Evolutionary conservation across 305 asterid species (phyloP).

Genomic region (Fraxinus greggii): DNA sequence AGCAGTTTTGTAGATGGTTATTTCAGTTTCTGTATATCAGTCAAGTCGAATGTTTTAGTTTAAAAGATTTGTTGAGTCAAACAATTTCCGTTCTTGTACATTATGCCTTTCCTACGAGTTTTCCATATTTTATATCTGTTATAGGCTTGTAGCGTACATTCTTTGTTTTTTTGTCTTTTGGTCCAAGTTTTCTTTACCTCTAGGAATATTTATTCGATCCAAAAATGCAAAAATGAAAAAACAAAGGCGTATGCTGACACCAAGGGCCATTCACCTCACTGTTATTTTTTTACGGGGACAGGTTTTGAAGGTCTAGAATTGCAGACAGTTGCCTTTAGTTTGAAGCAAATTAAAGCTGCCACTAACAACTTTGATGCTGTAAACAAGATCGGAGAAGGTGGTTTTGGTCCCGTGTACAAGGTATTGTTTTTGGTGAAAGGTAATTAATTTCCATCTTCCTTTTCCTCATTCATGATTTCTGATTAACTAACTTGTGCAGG

Average conservation of each 20-base stretch:
- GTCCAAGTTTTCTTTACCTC: constrained; percentile 32
- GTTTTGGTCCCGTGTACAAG: constrained; percentile 94
- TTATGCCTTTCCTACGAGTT: neutral
- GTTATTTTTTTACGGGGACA: constrained; percentile 23
- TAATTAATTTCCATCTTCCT: neutral
- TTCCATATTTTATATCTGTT: neutral
- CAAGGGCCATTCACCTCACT: neutral
- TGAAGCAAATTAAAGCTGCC: constrained; percentile 78
- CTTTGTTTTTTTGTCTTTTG: neutral
- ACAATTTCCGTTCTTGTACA: neutral
- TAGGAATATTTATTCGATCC: constrained; percentile 28
- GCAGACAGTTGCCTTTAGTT: constrained; percentile 70
- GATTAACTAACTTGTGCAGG: constrained; percentile 45
- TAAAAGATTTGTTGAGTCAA: neutral
- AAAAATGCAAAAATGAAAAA: constrained; percentile 22
- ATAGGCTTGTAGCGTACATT: neutral
- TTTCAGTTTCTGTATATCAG: neutral
- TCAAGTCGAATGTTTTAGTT: neutral
- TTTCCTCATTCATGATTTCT: constrained; percentile 15
- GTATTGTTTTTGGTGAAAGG: constrained; percentile 31
- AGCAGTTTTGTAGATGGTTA: neutral
- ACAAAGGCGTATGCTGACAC: neutral
- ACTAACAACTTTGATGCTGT: constrained; percentile 69
- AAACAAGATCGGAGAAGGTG: constrained; percentile 95
- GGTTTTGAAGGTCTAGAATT: constrained; percentile 66